Evolutionary conservation across 768 basidiomycete species (phyloP), one percentile per base, ranked within the genome.

Genomic region (Leccinum subtestaceum): DNA sequence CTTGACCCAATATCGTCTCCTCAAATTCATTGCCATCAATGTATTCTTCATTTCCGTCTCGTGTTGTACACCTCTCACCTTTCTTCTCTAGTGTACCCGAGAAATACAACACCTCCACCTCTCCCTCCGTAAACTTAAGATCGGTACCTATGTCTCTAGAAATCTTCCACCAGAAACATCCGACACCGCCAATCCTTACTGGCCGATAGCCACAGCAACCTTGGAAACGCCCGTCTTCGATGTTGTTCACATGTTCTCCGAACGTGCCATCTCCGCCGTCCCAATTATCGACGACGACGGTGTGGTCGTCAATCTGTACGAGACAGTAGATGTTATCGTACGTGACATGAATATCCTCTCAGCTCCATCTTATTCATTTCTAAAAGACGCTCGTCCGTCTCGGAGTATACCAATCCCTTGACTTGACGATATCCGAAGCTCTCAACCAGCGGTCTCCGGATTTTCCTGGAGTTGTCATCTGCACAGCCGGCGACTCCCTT

Each of bases 321-420:
- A 99, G 75, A 98, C 97, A 5, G 97, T 99, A 23, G 97, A 99
- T 78, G 96, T 99, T 52, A 96, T 98, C 61, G 95, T 97, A 43
- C 43, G 60, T 73, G 54, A 55, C 59, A 60, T 46, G 25, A 31
- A 32, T 7, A 7, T 3, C 32, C 2, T 54, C 55, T 3, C 48
- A 47, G 9, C 19, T 38, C 5, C 34, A 4, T 61, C 60, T 67
- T 11, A 66, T 56, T 1, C 46, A 13, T 13, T 50, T 45, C 23
- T 49, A 31, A 5, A 69, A 98, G 94, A 97, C 95, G 7, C 87
- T 99, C 29, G 94, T 99, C 46, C 87, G 94, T 40, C 82, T 93
- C 49, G 95, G 95, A 47, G 93, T 89, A 25, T 99, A 98, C 73
- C 93, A 95, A 71, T 87, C 93, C n/a, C 84, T 99, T 17, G 96